Conservation (phyloP, 2,329 filamentous ascomycete genomes). For the Colletotrichum lupini region DNA sequence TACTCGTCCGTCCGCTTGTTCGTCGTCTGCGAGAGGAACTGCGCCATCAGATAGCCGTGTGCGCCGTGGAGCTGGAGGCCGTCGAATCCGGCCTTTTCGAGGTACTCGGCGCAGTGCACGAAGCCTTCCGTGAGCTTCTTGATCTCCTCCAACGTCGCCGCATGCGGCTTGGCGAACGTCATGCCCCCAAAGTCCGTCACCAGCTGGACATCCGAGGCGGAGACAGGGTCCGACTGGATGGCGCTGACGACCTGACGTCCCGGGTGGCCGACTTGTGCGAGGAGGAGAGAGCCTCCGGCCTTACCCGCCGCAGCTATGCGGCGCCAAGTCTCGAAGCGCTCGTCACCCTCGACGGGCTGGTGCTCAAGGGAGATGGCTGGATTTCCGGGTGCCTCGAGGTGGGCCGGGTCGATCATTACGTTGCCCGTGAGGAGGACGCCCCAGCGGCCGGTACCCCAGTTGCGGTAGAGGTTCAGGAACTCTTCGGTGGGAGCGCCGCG, state of each 20-base stretch:
- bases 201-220: constrained; percentile 51
- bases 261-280: constrained; percentile 72
- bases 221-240: constrained; percentile 50
- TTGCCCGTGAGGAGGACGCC: constrained; percentile 72
- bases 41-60: constrained; percentile 64
- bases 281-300: constrained; percentile 56
- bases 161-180: constrained; percentile 59
- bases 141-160: constrained; percentile 65
- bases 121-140: constrained; percentile 66
- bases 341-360: constrained; percentile 62
- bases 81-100: constrained; percentile 70
- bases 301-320: constrained; percentile 58
- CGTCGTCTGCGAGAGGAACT: constrained; percentile 60
- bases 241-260: constrained; percentile 62
- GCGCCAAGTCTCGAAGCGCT: constrained; percentile 71
- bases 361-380: constrained; percentile 66
- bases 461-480: constrained; percentile 64
- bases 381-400: constrained; percentile 67
- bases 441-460: constrained; percentile 51
- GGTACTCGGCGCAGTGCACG: constrained; percentile 69
- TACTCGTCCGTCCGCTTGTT: constrained; percentile 64
- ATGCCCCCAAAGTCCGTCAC: constrained; percentile 38
- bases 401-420: constrained; percentile 70
- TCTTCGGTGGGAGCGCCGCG: constrained; percentile 54
- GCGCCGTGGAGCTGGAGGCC: constrained; percentile 62